These are phyloP conservation scores for Podospora appendiculata DNA, from an alignment of 495 filamentous ascomycete species.

Conservation along the genomic window DNA sequence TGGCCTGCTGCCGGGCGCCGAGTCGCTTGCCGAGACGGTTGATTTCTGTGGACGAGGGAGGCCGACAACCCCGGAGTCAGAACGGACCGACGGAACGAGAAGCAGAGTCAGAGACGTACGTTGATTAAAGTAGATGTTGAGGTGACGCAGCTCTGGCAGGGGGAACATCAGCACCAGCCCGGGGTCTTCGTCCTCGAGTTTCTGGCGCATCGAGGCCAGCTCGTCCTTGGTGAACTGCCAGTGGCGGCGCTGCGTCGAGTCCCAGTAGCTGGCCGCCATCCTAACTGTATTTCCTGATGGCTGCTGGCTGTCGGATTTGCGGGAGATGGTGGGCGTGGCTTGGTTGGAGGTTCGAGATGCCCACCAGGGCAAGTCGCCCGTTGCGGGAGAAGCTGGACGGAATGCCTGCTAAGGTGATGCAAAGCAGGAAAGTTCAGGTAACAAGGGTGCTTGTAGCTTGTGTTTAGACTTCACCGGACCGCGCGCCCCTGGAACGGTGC, in stretches of 20 bases:
- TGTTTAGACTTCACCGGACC: too few relatives aligned
- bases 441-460: too few relatives aligned
- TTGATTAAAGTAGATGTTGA: slow-evolving; percentile 89
- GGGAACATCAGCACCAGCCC: slow-evolving; percentile 65
- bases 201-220: slow-evolving; percentile 62
- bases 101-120: slow-evolving; percentile 40
- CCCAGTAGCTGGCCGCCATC: slow-evolving; percentile 98
- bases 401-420: too few relatives aligned
- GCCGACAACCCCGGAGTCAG: not conserved
- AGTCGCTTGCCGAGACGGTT: slow-evolving; percentile 71
- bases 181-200: slow-evolving; percentile 65
- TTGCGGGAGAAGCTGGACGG: too few relatives aligned
- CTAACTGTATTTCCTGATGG: not conserved
- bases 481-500: too few relatives aligned
- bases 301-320: too few relatives aligned
- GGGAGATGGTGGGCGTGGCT: too few relatives aligned
- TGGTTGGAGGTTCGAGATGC: not conserved
- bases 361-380: too few relatives aligned
- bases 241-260: slow-evolving; percentile 77
- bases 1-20: slow-evolving; percentile 78
- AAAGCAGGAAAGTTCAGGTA: too few relatives aligned
- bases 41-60: slow-evolving; percentile 51
- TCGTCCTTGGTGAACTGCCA: slow-evolving; percentile 86
- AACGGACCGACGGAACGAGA: not conserved
- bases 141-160: slow-evolving; percentile 69